Conservation (phyloP, 495 filamentous ascomycete species). For the Chaetomium fimeti region DNA sequence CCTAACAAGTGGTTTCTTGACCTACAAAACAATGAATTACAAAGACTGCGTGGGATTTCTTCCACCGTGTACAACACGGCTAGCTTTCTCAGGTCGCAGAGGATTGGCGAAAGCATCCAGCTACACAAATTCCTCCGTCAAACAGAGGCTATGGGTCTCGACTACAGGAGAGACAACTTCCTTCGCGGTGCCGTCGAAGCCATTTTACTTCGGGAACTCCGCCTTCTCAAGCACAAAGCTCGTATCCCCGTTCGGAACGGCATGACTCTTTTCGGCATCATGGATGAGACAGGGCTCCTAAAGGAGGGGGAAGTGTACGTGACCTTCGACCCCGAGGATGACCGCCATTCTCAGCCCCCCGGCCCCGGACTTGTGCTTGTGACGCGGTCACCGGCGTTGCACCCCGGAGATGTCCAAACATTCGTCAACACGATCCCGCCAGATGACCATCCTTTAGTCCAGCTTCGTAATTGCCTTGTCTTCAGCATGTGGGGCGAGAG, state of each 20-base stretch:
- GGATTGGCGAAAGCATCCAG: conserved; percentile 53
- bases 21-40: conserved; percentile 58
- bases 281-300: conserved; percentile 75
- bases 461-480: conserved; percentile 69
- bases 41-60: conserved; percentile 57
- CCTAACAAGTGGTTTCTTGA: conserved; percentile 55
- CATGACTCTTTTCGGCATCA: conserved; percentile 70
- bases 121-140: conserved; percentile 59
- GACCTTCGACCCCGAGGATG: conserved; percentile 41
- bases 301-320: conserved; percentile 66
- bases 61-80: conserved; percentile 56
- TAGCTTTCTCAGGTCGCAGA: conserved; percentile 57
- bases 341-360: conserved; percentile 28
- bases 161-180: conserved; percentile 65
- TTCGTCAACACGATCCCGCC: conserved; percentile 56
- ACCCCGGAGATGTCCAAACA: conserved; percentile 76
- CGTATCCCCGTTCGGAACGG: conserved; percentile 69
- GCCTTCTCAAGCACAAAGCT: conserved; percentile 71
- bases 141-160: conserved; percentile 51
- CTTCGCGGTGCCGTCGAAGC: conserved; percentile 63
- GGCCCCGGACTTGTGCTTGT: conserved; percentile 46
- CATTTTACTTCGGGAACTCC: conserved; percentile 61
- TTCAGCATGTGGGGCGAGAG: conserved; percentile 75
- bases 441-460: conserved; percentile 54
- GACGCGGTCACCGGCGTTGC: conserved; percentile 71